Percentiles rank a stretch among this genome's conserved stretches.
phyloP scores from a whole-genome alignment of 257 asterid species.

The Fraxinus americana region DNA sequence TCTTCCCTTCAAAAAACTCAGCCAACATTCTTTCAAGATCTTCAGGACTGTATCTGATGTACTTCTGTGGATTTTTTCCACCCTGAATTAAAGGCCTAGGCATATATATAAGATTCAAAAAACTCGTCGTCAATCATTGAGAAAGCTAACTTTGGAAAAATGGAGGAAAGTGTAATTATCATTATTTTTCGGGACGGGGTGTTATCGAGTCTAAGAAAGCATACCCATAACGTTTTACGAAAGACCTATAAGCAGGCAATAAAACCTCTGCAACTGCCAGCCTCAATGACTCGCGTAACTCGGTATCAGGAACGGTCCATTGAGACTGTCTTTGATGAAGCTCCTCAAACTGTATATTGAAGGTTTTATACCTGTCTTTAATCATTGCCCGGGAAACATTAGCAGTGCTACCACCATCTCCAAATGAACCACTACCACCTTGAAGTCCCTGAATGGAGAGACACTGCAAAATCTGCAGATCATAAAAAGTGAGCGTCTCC shows the following conservation, averaged over 20 bases:
- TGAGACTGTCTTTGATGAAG: constrained; percentile 96
- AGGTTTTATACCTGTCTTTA: constrained; percentile 85
- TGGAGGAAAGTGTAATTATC: neutral
- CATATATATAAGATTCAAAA: constrained; percentile 1
- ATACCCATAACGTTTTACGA: constrained; percentile 80
- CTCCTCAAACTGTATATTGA: constrained; percentile 86
- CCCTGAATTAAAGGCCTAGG: constrained; percentile 80
- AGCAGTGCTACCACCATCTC: constrained; percentile 48
- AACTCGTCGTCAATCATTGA: constrained; percentile 1
- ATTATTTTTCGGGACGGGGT: neutral
- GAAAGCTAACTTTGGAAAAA: neutral
- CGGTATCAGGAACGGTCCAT: constrained; percentile 99
- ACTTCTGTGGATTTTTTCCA: constrained; percentile 85
- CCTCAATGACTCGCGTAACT: constrained; percentile 88
- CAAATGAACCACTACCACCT: constrained; percentile 50
- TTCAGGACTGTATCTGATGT: constrained; percentile 75
- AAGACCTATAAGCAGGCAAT: constrained; percentile 91
- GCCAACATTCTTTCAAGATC: constrained; percentile 97
- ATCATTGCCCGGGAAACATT: constrained; percentile 76
- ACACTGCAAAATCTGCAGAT: constrained; percentile 82
- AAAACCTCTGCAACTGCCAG: constrained; percentile 98
- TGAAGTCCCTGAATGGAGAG: constrained; percentile 70
- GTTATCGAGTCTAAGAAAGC: constrained; percentile 21
- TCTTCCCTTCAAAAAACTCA: constrained; percentile 94
- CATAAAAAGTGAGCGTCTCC: neutral